phyloP scores from a whole-genome alignment of 75 land plant genomes.

The Cunninghamia lanceolata region DNA sequence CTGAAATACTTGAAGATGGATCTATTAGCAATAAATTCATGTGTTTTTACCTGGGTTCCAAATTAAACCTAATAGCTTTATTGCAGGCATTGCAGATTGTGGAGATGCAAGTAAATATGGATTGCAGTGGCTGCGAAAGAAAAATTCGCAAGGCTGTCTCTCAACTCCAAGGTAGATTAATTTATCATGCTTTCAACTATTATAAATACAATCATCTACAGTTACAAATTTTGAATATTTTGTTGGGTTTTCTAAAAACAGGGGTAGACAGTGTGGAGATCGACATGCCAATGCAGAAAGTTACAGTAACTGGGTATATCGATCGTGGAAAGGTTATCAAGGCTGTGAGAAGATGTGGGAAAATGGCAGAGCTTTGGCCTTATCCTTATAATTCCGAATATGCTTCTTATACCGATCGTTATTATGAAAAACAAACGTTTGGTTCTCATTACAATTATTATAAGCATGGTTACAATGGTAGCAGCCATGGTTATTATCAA shows the following conservation, averaged over 20 bases:
- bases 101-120: slow-evolving; percentile 57
- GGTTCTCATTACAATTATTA: slow-evolving; percentile 53
- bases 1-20: no score
- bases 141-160: slow-evolving; percentile 39
- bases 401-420: slow-evolving; percentile 1
- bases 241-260: slow-evolving; percentile 1
- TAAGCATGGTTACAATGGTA: slow-evolving; percentile 62
- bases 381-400: slow-evolving; percentile 36
- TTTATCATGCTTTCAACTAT: not conserved
- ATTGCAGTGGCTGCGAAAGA: slow-evolving; percentile 53
- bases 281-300: slow-evolving; percentile 66
- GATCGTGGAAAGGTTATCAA: slow-evolving; percentile 58
- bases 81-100: slow-evolving; percentile 28
- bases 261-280: slow-evolving; percentile 1
- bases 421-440: slow-evolving; percentile 26
- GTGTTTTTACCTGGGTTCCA: no score
- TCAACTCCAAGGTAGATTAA: slow-evolving; percentile 39
- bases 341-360: slow-evolving; percentile 46
- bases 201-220: not conserved
- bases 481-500: slow-evolving; percentile 31
- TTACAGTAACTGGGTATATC: slow-evolving; percentile 64
- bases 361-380: slow-evolving; percentile 60
- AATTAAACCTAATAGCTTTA: no score
- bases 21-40: no score
- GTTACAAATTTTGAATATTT: no score